Evolutionary conservation across 2,329 filamentous ascomycete genomes (phyloP).

Genomic region (Cryphonectria carpinicola): DNA sequence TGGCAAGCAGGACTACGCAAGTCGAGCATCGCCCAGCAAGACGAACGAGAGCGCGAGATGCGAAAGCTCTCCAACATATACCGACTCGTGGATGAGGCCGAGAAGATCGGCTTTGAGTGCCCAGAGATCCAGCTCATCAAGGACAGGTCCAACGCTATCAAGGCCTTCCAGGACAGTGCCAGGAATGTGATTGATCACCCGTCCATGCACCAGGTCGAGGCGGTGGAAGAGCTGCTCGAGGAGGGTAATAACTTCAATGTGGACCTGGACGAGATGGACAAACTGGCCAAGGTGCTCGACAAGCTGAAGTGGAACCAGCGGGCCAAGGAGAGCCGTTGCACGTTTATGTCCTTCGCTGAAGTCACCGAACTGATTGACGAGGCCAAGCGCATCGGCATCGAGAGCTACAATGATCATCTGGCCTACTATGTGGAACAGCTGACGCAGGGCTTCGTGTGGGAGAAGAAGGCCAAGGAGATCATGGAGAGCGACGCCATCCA

Average conservation of each 20-base stretch:
- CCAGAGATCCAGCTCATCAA: conserved; percentile 84
- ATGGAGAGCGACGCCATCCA: conserved; percentile 91
- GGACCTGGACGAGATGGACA: conserved; percentile 86
- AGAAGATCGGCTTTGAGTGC: conserved; percentile 89
- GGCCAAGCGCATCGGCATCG: conserved; percentile 76
- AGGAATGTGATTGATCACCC: conserved; percentile 70
- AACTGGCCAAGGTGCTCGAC: conserved; percentile 77
- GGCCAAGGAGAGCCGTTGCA: conserved; percentile 65
- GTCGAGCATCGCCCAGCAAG: conserved; percentile 58
- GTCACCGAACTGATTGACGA: conserved; percentile 79
- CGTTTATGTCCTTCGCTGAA: conserved; percentile 74
- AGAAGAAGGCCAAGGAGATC: conserved; percentile 87
- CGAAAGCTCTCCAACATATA: conserved; percentile 89
- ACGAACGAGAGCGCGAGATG: conserved; percentile 84
- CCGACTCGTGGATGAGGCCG: conserved; percentile 80
- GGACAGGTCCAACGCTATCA: conserved; percentile 84
- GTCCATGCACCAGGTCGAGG: conserved; percentile 62
- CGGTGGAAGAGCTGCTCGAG: conserved; percentile 91
- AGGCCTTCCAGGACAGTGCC: conserved; percentile 80
- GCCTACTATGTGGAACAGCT: conserved; percentile 76
- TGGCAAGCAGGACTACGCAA: conserved; percentile 78
- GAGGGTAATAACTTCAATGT: conserved; percentile 87
- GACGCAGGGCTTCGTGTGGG: conserved; percentile 81
- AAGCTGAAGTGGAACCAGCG: conserved; percentile 89
- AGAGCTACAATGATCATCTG: conserved; percentile 79